Percentiles rank a stretch among this genome's conserved stretches.
Conservation (phyloP, 306 rosid genomes). For the Chamaecrista fasciculata region DNA sequence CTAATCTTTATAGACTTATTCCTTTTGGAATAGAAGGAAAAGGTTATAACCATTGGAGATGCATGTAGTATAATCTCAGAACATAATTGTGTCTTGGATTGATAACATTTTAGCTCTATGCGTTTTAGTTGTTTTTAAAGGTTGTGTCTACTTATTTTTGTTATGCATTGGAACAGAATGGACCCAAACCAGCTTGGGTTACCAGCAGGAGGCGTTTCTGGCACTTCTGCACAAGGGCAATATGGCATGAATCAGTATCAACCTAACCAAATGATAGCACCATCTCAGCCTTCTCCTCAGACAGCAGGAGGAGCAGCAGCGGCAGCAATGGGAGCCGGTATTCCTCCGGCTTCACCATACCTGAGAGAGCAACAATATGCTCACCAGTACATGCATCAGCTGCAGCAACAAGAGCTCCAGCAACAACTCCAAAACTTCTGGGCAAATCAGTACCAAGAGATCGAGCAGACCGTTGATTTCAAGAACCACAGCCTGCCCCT, state of each 20-base stretch:
- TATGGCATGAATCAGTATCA: slow-evolving; percentile 37
- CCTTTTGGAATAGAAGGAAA: not conserved
- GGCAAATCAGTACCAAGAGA: slow-evolving; percentile 41
- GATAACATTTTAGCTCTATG: not conserved
- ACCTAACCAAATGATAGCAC: slow-evolving; percentile 34
- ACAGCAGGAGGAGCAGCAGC: not conserved
- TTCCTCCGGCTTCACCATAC: slow-evolving; percentile 34
- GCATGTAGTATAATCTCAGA: not conserved
- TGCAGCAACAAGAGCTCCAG: slow-evolving; percentile 45
- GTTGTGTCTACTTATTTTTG: not conserved
- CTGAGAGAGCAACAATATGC: slow-evolving; percentile 37
- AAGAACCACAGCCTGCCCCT: slow-evolving; percentile 50
- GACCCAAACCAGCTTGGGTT: slow-evolving; percentile 49
- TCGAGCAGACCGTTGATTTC: slow-evolving; percentile 39
- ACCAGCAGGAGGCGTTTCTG: slow-evolving; percentile 17
- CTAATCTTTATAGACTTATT: not conserved
- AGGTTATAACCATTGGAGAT: not conserved
- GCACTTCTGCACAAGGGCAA: slow-evolving; percentile 31
- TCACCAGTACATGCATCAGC: slow-evolving; percentile 39
- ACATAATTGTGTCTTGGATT: not conserved
- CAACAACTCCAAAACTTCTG: slow-evolving; percentile 50
- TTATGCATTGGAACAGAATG: slow-evolving; percentile 31
- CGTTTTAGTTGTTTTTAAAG: not conserved
- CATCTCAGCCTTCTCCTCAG: slow-evolving; percentile 37
- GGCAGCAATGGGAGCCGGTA: slow-evolving; percentile 4